phyloP scores from a whole-genome alignment of 2,329 filamentous ascomycete species.

The Exophiala viscosa region DNA sequence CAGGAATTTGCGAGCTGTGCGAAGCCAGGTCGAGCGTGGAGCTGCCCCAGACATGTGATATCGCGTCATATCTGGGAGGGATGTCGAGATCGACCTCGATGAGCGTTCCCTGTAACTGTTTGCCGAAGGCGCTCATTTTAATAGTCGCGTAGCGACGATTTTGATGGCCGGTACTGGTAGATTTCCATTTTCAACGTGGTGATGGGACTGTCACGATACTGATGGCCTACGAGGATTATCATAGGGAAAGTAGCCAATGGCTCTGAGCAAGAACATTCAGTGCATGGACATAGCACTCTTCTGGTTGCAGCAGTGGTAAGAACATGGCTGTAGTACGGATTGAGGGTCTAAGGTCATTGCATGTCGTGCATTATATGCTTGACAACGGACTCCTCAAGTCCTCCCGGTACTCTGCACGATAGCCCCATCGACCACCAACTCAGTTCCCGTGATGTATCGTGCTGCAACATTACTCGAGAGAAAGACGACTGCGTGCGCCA shows the following conservation, averaged over 20 bases:
- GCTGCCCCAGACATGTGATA: too few species aligned
- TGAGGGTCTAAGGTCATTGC: neutral
- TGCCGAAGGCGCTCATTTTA: too few species aligned
- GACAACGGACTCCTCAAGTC: constrained; percentile 16
- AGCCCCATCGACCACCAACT: constrained; percentile 50
- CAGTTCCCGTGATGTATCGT: constrained; percentile 57
- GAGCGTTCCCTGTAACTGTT: too few species aligned
- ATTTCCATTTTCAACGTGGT: too few species aligned
- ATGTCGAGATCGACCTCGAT: too few species aligned
- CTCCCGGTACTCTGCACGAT: constrained; percentile 29
- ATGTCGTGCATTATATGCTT: too few species aligned
- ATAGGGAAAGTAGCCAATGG: constrained; percentile 10
- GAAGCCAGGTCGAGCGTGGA: too few species aligned
- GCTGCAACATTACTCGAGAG: constrained; percentile 56
- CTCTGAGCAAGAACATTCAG: constrained; percentile 3
- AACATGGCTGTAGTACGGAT: constrained; percentile 5
- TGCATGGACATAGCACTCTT: constrained; percentile 3
- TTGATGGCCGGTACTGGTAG: too few species aligned
- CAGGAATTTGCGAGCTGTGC: too few species aligned
- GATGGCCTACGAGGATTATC: constrained; percentile 2
- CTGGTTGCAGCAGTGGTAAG: neutral
- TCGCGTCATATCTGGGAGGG: too few species aligned
- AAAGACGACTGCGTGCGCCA: constrained; percentile 56
- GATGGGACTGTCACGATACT: too few species aligned
- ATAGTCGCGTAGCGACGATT: too few species aligned